Evolutionary conservation across 2,329 filamentous ascomycete genomes (phyloP).

Genomic region (Cercospora sp.): DNA sequence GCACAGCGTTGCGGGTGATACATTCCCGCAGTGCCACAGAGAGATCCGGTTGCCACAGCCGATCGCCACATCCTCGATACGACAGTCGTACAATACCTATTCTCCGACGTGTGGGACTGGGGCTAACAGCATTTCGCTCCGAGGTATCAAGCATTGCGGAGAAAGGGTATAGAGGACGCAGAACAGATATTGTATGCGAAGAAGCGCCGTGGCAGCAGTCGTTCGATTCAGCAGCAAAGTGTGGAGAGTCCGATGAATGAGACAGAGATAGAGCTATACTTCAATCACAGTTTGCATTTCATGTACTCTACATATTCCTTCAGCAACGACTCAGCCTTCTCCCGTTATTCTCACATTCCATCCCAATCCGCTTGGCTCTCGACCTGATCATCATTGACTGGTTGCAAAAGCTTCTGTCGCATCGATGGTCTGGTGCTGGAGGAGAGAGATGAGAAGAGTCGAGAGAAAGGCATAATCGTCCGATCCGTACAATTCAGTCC

Average conservation of each 20-base stretch:
- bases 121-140: not conserved
- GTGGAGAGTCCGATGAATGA: not conserved
- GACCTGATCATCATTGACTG: not conserved
- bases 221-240: not conserved
- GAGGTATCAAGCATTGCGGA: not conserved
- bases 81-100: not conserved
- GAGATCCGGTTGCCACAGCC: not conserved
- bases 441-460: not conserved
- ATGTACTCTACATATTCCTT: not conserved
- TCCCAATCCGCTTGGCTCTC: not conserved
- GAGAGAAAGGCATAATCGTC: not conserved
- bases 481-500: not conserved
- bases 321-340: not conserved
- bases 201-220: not conserved
- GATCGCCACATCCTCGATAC: not conserved
- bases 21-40: not conserved
- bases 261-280: not conserved
- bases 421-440: not conserved
- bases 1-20: not conserved
- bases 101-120: not conserved
- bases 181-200: not conserved
- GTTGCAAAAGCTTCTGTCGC: not conserved
- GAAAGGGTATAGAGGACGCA: no score
- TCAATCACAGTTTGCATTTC: not conserved
- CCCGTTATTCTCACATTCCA: not conserved